A percentile compares a stretch with the other conserved stretches of the same genome.
Conservation (phyloP, 257 asterid species). For the Ophiorrhiza pumila region DNA sequence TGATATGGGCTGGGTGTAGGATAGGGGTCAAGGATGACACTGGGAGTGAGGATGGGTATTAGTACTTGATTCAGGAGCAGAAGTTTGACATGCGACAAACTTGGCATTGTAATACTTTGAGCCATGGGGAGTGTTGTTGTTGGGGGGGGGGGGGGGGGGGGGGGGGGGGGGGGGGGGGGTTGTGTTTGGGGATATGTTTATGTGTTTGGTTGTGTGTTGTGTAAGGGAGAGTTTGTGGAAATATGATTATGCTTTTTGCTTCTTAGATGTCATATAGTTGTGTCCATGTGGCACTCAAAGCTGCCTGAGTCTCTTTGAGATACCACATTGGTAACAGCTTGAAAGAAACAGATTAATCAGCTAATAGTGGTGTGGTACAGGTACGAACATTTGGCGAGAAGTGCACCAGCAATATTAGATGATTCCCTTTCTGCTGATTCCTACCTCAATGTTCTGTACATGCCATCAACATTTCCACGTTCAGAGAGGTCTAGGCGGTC, state of each 20-base stretch:
- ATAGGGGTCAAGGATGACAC: not conserved
- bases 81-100: not conserved
- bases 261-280: not conserved
- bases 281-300: not conserved
- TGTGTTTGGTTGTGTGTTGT: not conserved
- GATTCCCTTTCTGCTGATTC: conserved; percentile 99
- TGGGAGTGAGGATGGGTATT: not conserved
- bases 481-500: conserved; percentile 86
- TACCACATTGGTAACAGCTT: not conserved
- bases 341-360: conserved; percentile 11
- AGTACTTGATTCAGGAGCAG: not conserved
- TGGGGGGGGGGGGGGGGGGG: too few relatives aligned
- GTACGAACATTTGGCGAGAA: conserved; percentile 92
- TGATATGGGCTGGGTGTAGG: not conserved
- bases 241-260: not conserved
- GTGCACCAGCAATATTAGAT: conserved; percentile 93
- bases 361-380: conserved; percentile 39
- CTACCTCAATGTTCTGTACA: conserved; percentile 86
- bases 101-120: not conserved
- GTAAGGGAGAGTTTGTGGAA: not conserved
- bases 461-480: conserved; percentile 96
- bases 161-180: too few relatives aligned
- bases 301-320: conserved; percentile 1
- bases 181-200: too few relatives aligned
- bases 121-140: not conserved